These are phyloP conservation scores for Aspergillus olivimuriae DNA, from an alignment of 495 filamentous ascomycete genomes.

Conservation along the genomic window DNA sequence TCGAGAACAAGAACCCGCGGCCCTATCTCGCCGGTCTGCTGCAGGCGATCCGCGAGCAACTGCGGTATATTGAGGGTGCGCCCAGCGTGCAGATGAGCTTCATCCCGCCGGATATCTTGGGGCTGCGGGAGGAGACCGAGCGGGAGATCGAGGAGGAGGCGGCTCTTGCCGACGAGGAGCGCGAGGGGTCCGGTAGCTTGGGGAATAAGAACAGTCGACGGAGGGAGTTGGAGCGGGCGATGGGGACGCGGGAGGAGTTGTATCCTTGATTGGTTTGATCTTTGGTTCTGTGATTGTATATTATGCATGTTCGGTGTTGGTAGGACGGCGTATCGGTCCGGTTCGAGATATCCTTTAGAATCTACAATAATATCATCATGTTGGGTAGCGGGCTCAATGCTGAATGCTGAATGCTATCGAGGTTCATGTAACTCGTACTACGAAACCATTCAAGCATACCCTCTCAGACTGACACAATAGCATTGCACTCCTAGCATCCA, in stretches of 20 bases:
- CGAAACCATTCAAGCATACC: no score
- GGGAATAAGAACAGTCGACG: conserved; percentile 26
- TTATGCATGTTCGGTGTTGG: conserved; percentile 6
- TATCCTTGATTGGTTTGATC: conserved; percentile 19
- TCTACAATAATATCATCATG: no score
- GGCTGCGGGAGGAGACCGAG: conserved; percentile 73
- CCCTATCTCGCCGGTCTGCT: conserved; percentile 71
- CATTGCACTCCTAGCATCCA: no score
- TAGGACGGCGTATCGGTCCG: conserved; percentile 5
- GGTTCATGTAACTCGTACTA: no score
- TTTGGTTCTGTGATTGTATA: not conserved
- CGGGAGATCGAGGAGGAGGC: conserved; percentile 66
- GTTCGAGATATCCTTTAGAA: conserved; percentile 2
- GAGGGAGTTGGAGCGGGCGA: conserved; percentile 36
- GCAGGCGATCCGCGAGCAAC: conserved; percentile 70
- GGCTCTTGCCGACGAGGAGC: conserved; percentile 50
- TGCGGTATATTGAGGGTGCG: conserved; percentile 75
- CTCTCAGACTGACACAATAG: no score
- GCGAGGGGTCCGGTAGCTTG: conserved; percentile 35
- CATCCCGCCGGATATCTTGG: conserved; percentile 72
- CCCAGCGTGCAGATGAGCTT: conserved; percentile 82
- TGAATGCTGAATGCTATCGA: no score
- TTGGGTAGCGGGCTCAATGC: no score
- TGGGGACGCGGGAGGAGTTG: conserved; percentile 37
- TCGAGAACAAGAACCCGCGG: conserved; percentile 72